A percentile compares a stretch with the other conserved stretches of the same genome.
These are phyloP conservation scores for Termitomyces sp. DNA, from an alignment of 768 basidiomycete genomes.

Conservation along the genomic window DNA sequence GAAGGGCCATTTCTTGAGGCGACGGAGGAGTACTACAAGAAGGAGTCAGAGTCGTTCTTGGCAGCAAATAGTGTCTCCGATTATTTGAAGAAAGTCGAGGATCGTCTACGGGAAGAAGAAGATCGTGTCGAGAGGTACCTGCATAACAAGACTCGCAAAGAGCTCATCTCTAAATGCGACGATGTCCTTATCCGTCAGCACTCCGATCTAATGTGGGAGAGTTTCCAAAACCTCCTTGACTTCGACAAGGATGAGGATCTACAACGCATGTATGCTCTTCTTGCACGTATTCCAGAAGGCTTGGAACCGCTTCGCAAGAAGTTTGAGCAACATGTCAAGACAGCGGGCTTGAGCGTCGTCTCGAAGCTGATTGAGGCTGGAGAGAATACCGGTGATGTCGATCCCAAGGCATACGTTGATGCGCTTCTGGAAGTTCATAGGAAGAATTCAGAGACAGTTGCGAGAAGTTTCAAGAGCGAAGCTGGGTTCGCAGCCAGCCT, in stretches of 20 bases:
- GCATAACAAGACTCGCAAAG: slow-evolving; percentile 86
- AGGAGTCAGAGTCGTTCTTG: slow-evolving; percentile 91
- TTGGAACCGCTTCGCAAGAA: slow-evolving; percentile 90
- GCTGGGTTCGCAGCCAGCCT: slow-evolving; percentile 94
- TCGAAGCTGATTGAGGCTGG: slow-evolving; percentile 70
- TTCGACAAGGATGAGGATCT: slow-evolving; percentile 96
- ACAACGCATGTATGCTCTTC: slow-evolving; percentile 92
- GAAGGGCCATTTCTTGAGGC: slow-evolving; percentile 85
- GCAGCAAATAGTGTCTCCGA: slow-evolving; percentile 91
- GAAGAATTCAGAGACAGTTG: slow-evolving; percentile 92
- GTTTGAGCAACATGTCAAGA: slow-evolving; percentile 96
- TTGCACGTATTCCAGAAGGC: slow-evolving; percentile 92
- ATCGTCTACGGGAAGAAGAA: slow-evolving; percentile 91
- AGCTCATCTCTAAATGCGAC: slow-evolving; percentile 85
- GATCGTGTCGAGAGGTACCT: slow-evolving; percentile 95
- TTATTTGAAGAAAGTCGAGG: slow-evolving; percentile 96
- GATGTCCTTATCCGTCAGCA: slow-evolving; percentile 92
- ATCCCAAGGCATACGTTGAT: slow-evolving; percentile 96
- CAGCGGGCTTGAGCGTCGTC: slow-evolving; percentile 81
- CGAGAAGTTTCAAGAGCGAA: slow-evolving; percentile 90
- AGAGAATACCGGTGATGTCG: slow-evolving; percentile 66
- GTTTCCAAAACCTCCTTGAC: slow-evolving; percentile 90
- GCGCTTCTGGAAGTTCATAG: slow-evolving; percentile 89
- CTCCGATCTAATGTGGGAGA: slow-evolving; percentile 88
- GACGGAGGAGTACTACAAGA: slow-evolving; percentile 91